Evolutionary conservation across 768 basidiomycete species (phyloP), one percentile per base, ranked within the genome.

Genomic region (Amanita rubescens): DNA sequence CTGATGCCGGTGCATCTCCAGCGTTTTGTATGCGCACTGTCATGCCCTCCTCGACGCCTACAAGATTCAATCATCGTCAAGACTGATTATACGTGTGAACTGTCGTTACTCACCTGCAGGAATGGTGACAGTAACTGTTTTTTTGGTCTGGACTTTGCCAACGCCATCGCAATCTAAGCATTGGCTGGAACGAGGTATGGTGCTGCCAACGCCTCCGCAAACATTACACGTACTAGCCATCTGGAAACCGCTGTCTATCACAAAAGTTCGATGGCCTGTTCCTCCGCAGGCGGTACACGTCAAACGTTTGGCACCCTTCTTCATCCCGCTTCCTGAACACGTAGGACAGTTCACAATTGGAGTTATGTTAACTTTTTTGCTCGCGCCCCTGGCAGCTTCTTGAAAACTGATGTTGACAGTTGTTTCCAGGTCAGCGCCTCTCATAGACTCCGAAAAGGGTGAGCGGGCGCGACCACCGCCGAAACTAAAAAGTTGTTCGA

Each of bases 21-120:
- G 77, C 77, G 49, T 81, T 81, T 12, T 88, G 80, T 22, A 98
- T 74, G 46, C 87, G 84, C 58, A 98, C 77, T 27, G 84, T 79
- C 90, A 94, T 94, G 30, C 94, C 94, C 63, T 97, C 92, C 69
- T 98, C 94, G 39, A 95, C 85, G 42, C 94, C 91, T 94, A 61
- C 12, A 24, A 50, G 34, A 44, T 41, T 27, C 15, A 24, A 15
- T 17, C 35, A n/a, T 15, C n/a, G 20, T 0, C 14, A 20, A n/a
- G 38, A 22, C n/a, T 5, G 22, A 37, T 4, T 19, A 30, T n/a
- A 34, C 11, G 17, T 35, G 34, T 38, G n/a, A 8, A 19, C 24
- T 14, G n/a, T 17, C 25, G 34, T 19, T 48, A 72, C 89, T 62
- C 58, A 85, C 93, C 94, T 51, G 90, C 78, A 42, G 94, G 92